Evolutionary conservation across 192 early-diverging fungal species (phyloP).

Genomic region (Backusella macrospora): DNA sequence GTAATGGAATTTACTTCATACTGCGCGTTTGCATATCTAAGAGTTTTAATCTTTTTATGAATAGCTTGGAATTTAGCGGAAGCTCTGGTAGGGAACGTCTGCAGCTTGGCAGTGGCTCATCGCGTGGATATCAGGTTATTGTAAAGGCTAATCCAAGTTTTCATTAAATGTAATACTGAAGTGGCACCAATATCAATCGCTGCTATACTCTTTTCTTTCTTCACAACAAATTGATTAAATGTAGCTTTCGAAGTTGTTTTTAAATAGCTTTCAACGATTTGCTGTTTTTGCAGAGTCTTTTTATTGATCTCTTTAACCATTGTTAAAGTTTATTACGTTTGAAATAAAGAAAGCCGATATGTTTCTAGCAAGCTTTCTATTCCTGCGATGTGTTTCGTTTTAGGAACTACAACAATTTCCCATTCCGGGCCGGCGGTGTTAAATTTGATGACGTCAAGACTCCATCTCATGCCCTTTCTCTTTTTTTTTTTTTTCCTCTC

Average conservation of each 20-base stretch:
- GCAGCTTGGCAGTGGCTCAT: conserved; percentile 9
- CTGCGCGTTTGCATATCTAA: not conserved
- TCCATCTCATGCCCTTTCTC: not conserved
- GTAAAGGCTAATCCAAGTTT: conserved; percentile 10
- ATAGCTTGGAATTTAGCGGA: not conserved
- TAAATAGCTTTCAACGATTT: not conserved
- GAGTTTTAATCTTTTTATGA: conserved; percentile 6
- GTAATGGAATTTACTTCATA: conserved; percentile 1
- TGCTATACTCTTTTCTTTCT: conserved; percentile 1
- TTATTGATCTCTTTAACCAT: not conserved
- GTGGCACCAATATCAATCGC: conserved; percentile 2
- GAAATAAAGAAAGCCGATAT: not conserved
- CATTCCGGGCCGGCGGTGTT: no score
- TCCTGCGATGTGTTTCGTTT: not conserved
- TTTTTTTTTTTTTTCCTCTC: no score
- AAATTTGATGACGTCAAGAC: not conserved
- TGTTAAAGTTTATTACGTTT: conserved; percentile 9
- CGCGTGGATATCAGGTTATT: not conserved
- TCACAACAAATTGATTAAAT: conserved; percentile 11
- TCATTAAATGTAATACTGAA: conserved; percentile 7
- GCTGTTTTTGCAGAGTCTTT: not conserved
- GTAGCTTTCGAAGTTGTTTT: conserved; percentile 9
- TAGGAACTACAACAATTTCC: not conserved
- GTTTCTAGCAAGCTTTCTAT: conserved; percentile 11
- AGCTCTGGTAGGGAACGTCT: not conserved